Evolutionary conservation across 495 filamentous ascomycete genomes (phyloP), one percentile per base, ranked within the genome.

Genomic region (Aspergillus affinis): DNA sequence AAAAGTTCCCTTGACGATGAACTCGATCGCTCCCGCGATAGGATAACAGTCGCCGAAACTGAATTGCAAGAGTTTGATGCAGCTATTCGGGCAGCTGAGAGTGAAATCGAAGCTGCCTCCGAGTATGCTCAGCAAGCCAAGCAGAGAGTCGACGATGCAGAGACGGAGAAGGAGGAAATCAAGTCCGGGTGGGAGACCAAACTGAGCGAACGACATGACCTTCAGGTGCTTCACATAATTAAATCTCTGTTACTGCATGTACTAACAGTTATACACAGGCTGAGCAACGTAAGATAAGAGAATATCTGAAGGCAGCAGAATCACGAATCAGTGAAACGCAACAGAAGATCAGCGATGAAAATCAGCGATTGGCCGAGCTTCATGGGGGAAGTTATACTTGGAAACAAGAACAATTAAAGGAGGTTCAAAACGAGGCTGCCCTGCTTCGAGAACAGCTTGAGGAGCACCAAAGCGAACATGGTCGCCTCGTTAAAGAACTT

Each of bases 111-210:
- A 62, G 78, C 83, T 36, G 78, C 82, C 5, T 81, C 81, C 57
- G 82, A 83, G 48, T 82, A 81, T 54, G 67, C 86, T 21, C 74
- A 79, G 18, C 70, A 77, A 53, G 82, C 85, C 12, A 79, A 84
- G 49, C 64, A 70, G 19, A 73, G 71, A 44, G 68, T 86, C 2
- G 78, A 78, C 52, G 75, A 78, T 17, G 65, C 78, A 9, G 54
- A 74, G 48, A 74, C 73, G 44, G 76, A 78, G 51, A 79, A 73
- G 49, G 64, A 68, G 26, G 68, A 70, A 29, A 65, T 79, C 32
- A 76, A 83, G 61, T 62, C 68, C 26, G 72, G 62, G 21, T 60
- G 70, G 48, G 73, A 81, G 29, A 67, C 70, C 9, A 69, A 75
- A 41, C 80, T 79, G 68, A 70, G 48, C 5, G 72, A 79, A 20